Conservation (phyloP, 768 basidiomycete species). For the Sistotremastrum niveocremeum region DNA sequence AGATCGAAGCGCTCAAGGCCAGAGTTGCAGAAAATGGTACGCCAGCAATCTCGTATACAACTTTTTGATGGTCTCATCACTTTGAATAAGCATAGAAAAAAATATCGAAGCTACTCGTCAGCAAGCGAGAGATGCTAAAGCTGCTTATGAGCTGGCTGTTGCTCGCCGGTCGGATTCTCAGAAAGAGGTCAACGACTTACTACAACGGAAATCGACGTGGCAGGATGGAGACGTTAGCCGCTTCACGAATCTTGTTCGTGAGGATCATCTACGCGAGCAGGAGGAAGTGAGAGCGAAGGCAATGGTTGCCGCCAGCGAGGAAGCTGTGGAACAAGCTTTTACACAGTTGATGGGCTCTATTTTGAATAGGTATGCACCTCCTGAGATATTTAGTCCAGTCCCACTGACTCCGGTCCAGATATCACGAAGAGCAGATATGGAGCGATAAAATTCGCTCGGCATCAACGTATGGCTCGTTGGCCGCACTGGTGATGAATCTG, state of each 20-base stretch:
- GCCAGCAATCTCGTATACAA: constrained; percentile 10
- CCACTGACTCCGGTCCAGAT: constrained; percentile 26
- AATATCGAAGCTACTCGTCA: constrained; percentile 53
- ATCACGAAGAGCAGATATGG: constrained; percentile 99
- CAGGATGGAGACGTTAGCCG: constrained; percentile 72
- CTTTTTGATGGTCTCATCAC: background rate
- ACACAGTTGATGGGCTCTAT: constrained; percentile 79
- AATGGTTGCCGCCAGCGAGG: constrained; percentile 55
- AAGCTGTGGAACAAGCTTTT: constrained; percentile 76
- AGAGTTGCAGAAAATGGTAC: constrained; percentile 73
- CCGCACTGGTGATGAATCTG: constrained; percentile 78
- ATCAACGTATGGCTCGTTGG: constrained; percentile 85
- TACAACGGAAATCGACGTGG: constrained; percentile 92
- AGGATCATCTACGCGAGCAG: constrained; percentile 81
- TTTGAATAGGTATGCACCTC: constrained; percentile 30
- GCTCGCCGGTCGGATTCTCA: constrained; percentile 71
- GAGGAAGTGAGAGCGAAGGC: constrained; percentile 59
- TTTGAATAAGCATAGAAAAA: constrained; percentile 39
- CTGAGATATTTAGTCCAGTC: too few relatives aligned
- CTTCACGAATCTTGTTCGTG: constrained; percentile 81
- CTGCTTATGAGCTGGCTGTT: constrained; percentile 67
- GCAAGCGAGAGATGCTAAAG: constrained; percentile 60
- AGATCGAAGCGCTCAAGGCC: constrained; percentile 70
- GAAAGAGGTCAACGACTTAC: constrained; percentile 88
- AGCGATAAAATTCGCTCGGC: constrained; percentile 95